phyloP scores from a whole-genome alignment of 306 rosid species.

The Carpinus viminea region DNA sequence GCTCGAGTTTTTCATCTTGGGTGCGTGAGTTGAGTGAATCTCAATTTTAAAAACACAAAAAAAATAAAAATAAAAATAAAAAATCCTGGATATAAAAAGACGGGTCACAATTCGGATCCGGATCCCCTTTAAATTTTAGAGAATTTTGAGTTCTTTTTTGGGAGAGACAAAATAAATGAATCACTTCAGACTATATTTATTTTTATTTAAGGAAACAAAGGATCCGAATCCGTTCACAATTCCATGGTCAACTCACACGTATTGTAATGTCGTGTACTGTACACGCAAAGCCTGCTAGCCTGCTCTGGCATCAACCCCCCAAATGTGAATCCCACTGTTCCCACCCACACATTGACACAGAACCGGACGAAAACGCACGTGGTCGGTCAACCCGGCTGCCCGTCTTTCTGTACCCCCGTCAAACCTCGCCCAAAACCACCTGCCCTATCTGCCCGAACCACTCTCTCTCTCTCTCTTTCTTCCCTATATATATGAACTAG shows the following conservation, averaged over 20 bases:
- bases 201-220: too few species aligned
- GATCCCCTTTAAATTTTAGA: too few species aligned
- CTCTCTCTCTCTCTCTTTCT: background rate
- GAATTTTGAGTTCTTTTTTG: too few species aligned
- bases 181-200: too few species aligned
- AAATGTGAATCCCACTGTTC: background rate
- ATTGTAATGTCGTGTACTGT: background rate
- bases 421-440: background rate
- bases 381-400: slow-evolving; percentile 22
- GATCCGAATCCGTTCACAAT: background rate
- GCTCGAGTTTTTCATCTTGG: too few species aligned
- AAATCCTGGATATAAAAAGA: too few species aligned
- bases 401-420: slow-evolving; percentile 4
- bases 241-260: background rate
- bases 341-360: background rate
- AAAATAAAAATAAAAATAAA: too few species aligned
- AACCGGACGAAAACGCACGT: slow-evolving; percentile 22
- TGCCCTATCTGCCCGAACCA: slow-evolving; percentile 21
- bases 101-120: too few species aligned
- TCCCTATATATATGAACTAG: background rate
- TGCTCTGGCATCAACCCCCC: background rate
- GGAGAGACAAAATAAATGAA: too few species aligned
- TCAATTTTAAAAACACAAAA: too few species aligned
- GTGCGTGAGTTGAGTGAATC: too few species aligned
- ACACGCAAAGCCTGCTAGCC: too few species aligned